phyloP scores from a whole-genome alignment of 2,329 filamentous ascomycete genomes.

The Madurella mycetomatis region DNA sequence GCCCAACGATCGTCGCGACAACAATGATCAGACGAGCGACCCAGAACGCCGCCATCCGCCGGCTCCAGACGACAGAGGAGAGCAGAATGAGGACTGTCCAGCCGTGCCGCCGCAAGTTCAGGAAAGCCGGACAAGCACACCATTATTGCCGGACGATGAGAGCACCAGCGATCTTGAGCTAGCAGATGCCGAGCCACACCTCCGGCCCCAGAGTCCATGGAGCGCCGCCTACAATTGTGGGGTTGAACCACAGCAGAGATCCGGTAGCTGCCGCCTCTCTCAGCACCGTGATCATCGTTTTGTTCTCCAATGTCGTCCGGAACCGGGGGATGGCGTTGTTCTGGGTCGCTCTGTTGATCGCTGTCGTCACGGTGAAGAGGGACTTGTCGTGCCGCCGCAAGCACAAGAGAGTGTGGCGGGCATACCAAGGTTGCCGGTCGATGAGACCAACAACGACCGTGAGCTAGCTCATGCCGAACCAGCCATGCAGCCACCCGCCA shows the following conservation, averaged over 20 bases:
- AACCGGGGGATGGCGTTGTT: no score
- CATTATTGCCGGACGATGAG: slow-evolving; percentile 1
- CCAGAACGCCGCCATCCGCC: slow-evolving; percentile 6
- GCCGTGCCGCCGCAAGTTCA: slow-evolving; percentile 3
- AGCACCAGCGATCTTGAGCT: not conserved
- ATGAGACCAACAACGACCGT: no score
- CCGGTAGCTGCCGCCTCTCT: slow-evolving; percentile 13
- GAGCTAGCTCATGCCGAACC: no score
- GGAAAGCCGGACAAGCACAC: slow-evolving; percentile 9
- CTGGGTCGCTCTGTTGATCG: no score
- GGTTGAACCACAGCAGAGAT: slow-evolving; percentile 11
- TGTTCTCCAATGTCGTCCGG: no score
- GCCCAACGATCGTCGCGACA: not conserved
- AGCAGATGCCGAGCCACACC: slow-evolving; percentile 4
- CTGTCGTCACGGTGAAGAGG: no score
- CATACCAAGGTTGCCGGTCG: no score
- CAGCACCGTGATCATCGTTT: slow-evolving; percentile 5
- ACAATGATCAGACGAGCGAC: slow-evolving; percentile 5
- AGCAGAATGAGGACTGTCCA: slow-evolving; percentile 4
- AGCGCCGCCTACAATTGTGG: slow-evolving; percentile 7
- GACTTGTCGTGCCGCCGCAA: no score
- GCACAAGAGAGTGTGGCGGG: no score
- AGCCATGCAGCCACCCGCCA: no score
- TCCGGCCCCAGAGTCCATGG: slow-evolving; percentile 7
- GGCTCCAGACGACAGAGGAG: slow-evolving; percentile 10